Conservation (phyloP, 768 basidiomycete species). For the Lactifluus subvellereus region DNA sequence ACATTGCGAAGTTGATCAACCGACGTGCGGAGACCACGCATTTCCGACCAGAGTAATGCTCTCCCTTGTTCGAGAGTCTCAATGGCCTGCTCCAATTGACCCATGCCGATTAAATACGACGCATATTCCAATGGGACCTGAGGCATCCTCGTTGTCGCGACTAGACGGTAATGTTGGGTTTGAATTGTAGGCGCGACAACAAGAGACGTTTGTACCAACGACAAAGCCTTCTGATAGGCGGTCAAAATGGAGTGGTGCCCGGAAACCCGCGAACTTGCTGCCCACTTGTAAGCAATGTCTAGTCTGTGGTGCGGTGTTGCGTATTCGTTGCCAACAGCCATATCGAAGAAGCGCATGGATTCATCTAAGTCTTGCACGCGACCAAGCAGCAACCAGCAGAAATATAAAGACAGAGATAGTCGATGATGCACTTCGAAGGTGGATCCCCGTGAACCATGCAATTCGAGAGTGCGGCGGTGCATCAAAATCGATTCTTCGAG, state of each 20-base stretch:
- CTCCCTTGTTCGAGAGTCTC: slow-evolving; percentile 16
- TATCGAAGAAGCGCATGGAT: too few species aligned
- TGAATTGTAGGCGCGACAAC: not conserved
- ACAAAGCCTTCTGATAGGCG: not conserved
- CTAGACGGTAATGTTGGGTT: not conserved
- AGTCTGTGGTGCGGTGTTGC: not conserved
- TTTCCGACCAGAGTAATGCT: slow-evolving; percentile 14
- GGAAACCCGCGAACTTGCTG: not conserved
- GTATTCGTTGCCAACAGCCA: too few species aligned
- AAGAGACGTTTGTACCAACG: not conserved
- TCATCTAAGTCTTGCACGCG: too few species aligned
- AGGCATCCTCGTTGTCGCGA: not conserved
- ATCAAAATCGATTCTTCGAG: too few species aligned
- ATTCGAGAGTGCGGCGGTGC: too few species aligned
- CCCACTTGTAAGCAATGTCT: not conserved
- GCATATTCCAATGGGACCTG: not conserved
- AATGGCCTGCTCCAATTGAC: not conserved
- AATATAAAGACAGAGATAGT: too few species aligned
- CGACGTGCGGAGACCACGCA: slow-evolving; percentile 14
- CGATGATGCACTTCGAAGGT: too few species aligned
- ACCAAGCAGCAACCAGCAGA: too few species aligned
- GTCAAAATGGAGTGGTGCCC: not conserved
- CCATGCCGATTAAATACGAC: not conserved
- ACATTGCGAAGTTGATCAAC: slow-evolving; percentile 1
- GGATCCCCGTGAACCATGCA: too few species aligned